Evolutionary conservation across 306 rosid species (phyloP), one percentile per base, ranked within the genome.

Genomic region (Vigna angularis): DNA sequence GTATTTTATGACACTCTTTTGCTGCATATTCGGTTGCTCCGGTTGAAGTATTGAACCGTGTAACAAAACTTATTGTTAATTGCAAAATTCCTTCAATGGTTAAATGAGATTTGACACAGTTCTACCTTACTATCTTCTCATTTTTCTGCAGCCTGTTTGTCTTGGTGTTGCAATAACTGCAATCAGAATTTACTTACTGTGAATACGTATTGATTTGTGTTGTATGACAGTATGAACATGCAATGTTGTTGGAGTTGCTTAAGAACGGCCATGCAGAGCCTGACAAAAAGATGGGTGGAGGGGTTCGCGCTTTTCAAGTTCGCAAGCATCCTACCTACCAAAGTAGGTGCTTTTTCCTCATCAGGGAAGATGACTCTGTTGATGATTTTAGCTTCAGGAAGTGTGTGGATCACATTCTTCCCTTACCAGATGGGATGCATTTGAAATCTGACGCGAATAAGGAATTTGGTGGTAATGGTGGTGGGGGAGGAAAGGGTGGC

Each of bases 361-460:
- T 93, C 49, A 86, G 99, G 84, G 91, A 85, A 49, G 99, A 96
- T 64, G 86, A 76, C 26, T 79, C 93, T 12, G 74, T 28, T 24
- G 99, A 96, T 69, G 99, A 96, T 83, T 96, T 96, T 70, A 93
- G 99, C 90, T 96, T 96, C 87, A 82, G 99, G 6, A 96, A 96
- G 87, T 96, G 98, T 26, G 97, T 93, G 52, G 98, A 93, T 82
- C 91, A 81, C 6, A 96, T 96, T 38, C 88, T 88, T 76, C 97
- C 99, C 16, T 74, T 96, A 86, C 99, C 99, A 5, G 98, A 93
- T 64, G 89, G 83, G 72, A 84, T 90, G 97, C 88, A 87, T 55
- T 14, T 77, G 34, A 86, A 86, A 67, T 8, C 80, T 30, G 90
- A 86, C 34, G 89, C 57, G 30, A 93, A 95, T 81, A 90, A 77